Base-by-base conservation (phyloP, 495 filamentous ascomycete species). In the Hypomontagnella submonticulosa region DNA sequence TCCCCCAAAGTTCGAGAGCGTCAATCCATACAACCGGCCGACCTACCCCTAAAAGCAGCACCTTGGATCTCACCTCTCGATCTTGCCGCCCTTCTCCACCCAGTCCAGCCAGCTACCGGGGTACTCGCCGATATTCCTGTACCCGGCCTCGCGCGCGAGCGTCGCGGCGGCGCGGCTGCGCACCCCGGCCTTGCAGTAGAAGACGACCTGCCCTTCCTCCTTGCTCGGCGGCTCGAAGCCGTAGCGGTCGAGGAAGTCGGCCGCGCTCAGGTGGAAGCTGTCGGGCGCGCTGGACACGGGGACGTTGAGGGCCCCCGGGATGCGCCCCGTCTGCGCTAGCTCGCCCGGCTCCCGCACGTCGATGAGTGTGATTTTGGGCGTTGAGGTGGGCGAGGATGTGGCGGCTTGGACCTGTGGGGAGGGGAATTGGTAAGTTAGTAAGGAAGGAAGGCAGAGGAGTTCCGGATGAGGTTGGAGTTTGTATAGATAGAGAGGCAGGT, bases 151-250 rank as follows among this genome's bases (percentile, higher is more conserved):
- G 48, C 79, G 78, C 48, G 94, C 94, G 78, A 97, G 73, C 71
- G 87, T 83, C 19, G 93, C 92, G n/a, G 93, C 94, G 3, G 90
- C 85, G 16, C 81, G 75, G 68, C 89, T 90, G 75, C 95, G 83
- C 57, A 97, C 92, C 2, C 95, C 95, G 0, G 92, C 87, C 78
- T 90, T 94, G 76, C 95, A 99, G 74, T 97, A 99, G 69, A 97
- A 95, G 1, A 97, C 86, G 9, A 97, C 77, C 66, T 88, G 27
- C 1, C 32, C 83, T 42, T 73, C 73, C 27, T 27, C 50, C 0
- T 43, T 13, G 16, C 42, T 49, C 0, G 91, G 90, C 50, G 88
- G 89, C 44, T 77, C 75, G 69, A 87, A 90, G 3, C 90, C 90
- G 73, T 87, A 90, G 9, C 85, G 74, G 62, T 90, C 89, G 57